phyloP scores from a whole-genome alignment of 805 yeast genomes.

The Suhomyces sp. region DNA sequence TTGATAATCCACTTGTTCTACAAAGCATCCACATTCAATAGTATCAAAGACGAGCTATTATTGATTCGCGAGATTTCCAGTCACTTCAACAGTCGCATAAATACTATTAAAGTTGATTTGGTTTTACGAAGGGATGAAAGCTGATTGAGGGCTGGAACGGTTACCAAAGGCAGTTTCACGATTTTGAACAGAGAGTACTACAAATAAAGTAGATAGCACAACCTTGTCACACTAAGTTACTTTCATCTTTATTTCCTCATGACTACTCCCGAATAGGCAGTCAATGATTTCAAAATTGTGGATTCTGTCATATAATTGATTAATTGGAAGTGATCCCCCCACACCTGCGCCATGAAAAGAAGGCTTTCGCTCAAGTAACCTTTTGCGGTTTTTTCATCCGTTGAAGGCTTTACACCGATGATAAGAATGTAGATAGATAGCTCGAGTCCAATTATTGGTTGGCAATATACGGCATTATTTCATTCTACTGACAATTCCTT shows the following conservation, averaged over 20 bases:
- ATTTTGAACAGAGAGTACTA: background rate
- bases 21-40: conserved; percentile 5
- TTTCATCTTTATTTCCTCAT: background rate
- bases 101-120: conserved; percentile 2
- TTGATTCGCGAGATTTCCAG: conserved; percentile 3
- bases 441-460: background rate
- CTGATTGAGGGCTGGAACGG: background rate
- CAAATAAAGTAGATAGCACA: background rate
- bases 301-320: background rate
- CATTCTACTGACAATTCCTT: background rate
- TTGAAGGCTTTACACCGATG: background rate
- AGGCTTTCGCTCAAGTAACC: background rate
- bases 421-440: background rate
- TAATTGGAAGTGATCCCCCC: background rate
- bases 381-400: background rate
- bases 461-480: background rate
- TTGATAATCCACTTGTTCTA: conserved; percentile 7
- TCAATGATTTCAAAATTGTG: background rate
- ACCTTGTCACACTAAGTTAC: background rate
- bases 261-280: background rate
- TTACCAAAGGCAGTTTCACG: background rate
- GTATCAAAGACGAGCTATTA: conserved; percentile 8
- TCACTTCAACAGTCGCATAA: background rate
- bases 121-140: conserved; percentile 1
- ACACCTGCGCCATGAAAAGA: background rate